Percentiles rank a stretch among this genome's conserved stretches.
Evolutionary conservation across 176 grass and related monocot genomes (phyloP).

Genomic region (Carex myosuroides): DNA sequence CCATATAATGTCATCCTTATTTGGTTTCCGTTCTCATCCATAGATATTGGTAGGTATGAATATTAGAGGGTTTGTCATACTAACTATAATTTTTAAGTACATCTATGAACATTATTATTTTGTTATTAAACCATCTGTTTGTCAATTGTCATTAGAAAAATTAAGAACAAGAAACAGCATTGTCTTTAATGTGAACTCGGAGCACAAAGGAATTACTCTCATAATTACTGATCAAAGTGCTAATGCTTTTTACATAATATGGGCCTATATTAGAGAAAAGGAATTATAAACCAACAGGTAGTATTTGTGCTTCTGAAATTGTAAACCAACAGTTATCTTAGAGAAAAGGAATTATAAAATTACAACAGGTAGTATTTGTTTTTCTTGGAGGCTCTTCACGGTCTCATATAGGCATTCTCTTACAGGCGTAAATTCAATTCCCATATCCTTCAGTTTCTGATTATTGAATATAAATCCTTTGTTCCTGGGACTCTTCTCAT

Average conservation of each 20-base stretch:
- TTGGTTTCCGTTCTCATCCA: not conserved
- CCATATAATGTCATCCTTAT: not conserved
- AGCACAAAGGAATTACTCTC: not conserved
- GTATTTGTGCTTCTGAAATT: no score
- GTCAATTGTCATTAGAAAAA: not conserved
- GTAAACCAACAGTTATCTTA: no score
- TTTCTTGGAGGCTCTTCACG: constrained; percentile 39
- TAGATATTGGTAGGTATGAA: not conserved
- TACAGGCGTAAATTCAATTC: constrained; percentile 18
- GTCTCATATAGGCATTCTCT: constrained; percentile 21
- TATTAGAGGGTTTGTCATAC: not conserved
- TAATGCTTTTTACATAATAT: no score
- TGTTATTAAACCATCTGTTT: not conserved
- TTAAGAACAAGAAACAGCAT: not conserved
- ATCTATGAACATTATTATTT: not conserved
- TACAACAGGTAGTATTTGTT: not conserved
- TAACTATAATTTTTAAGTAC: not conserved
- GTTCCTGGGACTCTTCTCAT: constrained; percentile 25
- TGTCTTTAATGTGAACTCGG: not conserved
- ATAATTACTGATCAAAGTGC: no score
- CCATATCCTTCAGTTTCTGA: constrained; percentile 22
- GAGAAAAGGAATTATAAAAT: not conserved
- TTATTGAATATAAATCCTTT: constrained; percentile 25
- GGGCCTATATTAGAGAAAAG: no score
- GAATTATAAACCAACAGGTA: no score